phyloP scores from a whole-genome alignment of 2,329 filamentous ascomycete genomes.

The Periconia digitata region DNA sequence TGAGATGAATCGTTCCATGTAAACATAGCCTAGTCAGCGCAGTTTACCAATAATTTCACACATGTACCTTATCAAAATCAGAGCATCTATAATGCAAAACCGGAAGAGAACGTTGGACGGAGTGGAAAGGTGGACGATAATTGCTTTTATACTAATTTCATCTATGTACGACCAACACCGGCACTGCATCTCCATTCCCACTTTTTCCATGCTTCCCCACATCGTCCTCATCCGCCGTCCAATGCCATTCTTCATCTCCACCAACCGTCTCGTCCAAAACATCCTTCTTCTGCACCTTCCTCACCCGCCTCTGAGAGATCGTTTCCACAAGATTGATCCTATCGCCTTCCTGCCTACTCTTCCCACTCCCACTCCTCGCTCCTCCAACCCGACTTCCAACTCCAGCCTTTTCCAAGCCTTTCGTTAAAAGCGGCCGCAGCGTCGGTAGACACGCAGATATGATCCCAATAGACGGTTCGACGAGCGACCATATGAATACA shows the following conservation, averaged over 20 bases:
- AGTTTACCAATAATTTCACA: too few relatives aligned
- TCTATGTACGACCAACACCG: too few relatives aligned
- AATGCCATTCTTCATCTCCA: too few relatives aligned
- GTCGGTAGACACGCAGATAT: conserved; percentile 29
- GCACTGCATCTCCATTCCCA: too few relatives aligned
- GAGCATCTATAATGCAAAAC: too few relatives aligned
- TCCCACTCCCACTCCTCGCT: not conserved
- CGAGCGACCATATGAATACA: conserved; percentile 30
- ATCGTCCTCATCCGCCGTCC: conserved; percentile 6
- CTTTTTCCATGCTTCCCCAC: too few relatives aligned
- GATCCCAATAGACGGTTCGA: conserved; percentile 29
- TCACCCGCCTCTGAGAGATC: conserved; percentile 23
- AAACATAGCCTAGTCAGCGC: too few relatives aligned
- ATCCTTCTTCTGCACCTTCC: conserved; percentile 18
- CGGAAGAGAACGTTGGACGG: too few relatives aligned
- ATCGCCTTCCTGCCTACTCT: not conserved
- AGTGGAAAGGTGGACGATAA: too few relatives aligned
- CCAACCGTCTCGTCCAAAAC: conserved; percentile 13
- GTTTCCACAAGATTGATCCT: conserved; percentile 19
- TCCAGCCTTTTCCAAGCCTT: conserved; percentile 7
- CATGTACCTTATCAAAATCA: too few relatives aligned
- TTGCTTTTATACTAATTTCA: too few relatives aligned
- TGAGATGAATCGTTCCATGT: too few relatives aligned
- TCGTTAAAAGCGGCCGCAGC: conserved; percentile 20
- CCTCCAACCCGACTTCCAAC: not conserved